Conservation (phyloP, 225 moss, liverwort and hornwort species). For the Asterella californica region DNA sequence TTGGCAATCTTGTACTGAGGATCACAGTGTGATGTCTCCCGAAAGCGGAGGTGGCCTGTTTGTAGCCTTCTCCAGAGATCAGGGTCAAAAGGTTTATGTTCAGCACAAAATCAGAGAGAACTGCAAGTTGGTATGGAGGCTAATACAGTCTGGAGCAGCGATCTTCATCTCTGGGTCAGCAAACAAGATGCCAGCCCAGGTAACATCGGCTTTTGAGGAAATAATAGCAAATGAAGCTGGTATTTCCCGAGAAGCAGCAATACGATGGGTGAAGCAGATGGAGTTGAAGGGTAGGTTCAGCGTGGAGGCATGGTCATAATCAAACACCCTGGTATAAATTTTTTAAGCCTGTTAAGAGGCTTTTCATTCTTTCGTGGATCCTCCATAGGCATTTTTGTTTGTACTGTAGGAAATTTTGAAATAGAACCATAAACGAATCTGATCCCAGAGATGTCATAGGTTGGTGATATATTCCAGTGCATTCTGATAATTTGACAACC, state of each 20-base stretch:
- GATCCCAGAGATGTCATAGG: not conserved
- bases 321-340: not conserved
- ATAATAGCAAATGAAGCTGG: slow-evolving; percentile 63
- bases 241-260: slow-evolving; percentile 60
- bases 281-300: slow-evolving; percentile 73
- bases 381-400: not conserved
- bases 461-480: not conserved
- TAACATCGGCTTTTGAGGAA: slow-evolving; percentile 71
- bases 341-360: slow-evolving; percentile 3
- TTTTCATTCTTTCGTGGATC: slow-evolving; percentile 10
- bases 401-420: slow-evolving; percentile 13
- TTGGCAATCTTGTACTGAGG: slow-evolving; percentile 64
- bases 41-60: slow-evolving; percentile 64
- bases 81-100: slow-evolving; percentile 80
- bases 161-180: slow-evolving; percentile 94
- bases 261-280: slow-evolving; percentile 78
- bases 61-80: slow-evolving; percentile 94
- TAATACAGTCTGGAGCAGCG: slow-evolving; percentile 75
- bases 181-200: slow-evolving; percentile 96
- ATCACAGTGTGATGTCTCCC: slow-evolving; percentile 50
- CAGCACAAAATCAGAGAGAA: slow-evolving; percentile 86
- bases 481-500: not conserved
- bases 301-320: slow-evolving; percentile 72
- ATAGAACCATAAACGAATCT: not conserved
- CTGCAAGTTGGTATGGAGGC: slow-evolving; percentile 54